Base-by-base conservation (phyloP, 1,284 basidiomycete species). In the Naganishia cerealis region DNA sequence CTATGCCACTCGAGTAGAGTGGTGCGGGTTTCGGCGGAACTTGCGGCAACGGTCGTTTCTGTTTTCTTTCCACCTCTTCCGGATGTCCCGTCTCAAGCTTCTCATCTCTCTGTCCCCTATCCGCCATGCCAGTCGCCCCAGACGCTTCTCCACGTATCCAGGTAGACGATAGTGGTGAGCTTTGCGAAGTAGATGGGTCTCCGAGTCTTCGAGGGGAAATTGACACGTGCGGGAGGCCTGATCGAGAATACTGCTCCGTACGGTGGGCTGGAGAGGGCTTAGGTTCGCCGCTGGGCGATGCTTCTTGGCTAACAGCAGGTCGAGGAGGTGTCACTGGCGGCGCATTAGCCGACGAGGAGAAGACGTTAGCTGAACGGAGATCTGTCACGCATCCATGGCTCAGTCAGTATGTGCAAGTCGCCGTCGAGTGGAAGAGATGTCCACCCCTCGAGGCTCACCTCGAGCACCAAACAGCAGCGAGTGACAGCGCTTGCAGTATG, bases 401-500 rank as follows among this genome's bases (percentile, higher is more conserved):
- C 36, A 13, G 38, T 39, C 55, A 39, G 42, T 18, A n/a, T 58
- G 13, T 18, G 16, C 33, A 54, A 43, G 57, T 9, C 3, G 13
- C 36, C 5, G 36, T n/a, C n/a, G 12, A 18, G 6, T 10, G 38
- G 24, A n/a, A 29, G n/a, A 29, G 12, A 33, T 2, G 18, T 21
- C 29, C 21, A 13, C 24, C 5, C 13, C 29, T 33, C 29, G 29
- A 33, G 18, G 67, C 75, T 68, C 66, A 79, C 78, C 76, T 73
- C 76, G 68, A 1, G 79, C 79, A 3, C 78, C 78, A 70, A 77
- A 80, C 6, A 77, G 68, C 66, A 77, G 74, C 8, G 75, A 75
- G 71, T 81, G 78, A 70, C 80, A 81, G 39, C 78, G 73, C 12
- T 71, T 62, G 72, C 80, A 81, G 68, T 80, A 81, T 10, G 79